Base-by-base conservation (phyloP, 495 filamentous ascomycete genomes). In the Penicillium goetzii region DNA sequence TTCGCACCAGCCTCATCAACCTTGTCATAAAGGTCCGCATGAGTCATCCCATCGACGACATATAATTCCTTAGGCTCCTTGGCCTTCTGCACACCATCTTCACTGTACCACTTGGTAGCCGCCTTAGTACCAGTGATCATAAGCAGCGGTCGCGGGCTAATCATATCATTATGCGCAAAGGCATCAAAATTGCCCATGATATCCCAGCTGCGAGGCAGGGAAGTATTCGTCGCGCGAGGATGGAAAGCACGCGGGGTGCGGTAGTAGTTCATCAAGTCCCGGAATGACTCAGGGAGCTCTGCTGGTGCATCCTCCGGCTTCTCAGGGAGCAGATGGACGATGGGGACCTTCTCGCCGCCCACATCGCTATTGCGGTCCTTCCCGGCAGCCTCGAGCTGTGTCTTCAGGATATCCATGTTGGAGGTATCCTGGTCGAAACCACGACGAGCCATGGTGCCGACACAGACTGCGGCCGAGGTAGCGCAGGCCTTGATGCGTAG, bases 21-120 rank as follows among this genome's bases (percentile, higher is more conserved):
- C 52, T 74, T 28, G 59, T 82, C 77, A 61, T 81, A 81, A 17
- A 80, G 55, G 60, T 72, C 74, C 4, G 71, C 60, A 71, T 82
- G 78, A 11, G 54, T 74, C 52, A 59, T 60, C 2, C 73, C 76
- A 12, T 70, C 28, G 0, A 82, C 59, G 11, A 76, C 55, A 65
- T 75, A 72, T 40, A 80, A 54, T 59, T 82, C 75, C 62, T 77
- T 78, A 0, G 78, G 78, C 53, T 79, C 69, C 41, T 63, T 65
- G 5, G 77, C 76, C 11, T 6, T 17, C n/a, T 25, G 58, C 34
- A 78, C 62, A 23, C 66, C 74, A 3, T 69, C 68, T 62, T 74
- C 60, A 56, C 74, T 77, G 56, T 68, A 76, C 14, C 71, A 64
- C 17, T 58, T 26, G 15, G 77, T 74, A 28, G 69, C 59, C 19